Conservation (phyloP, 179 eudicot genomes). For the Beta macrorhiza region DNA sequence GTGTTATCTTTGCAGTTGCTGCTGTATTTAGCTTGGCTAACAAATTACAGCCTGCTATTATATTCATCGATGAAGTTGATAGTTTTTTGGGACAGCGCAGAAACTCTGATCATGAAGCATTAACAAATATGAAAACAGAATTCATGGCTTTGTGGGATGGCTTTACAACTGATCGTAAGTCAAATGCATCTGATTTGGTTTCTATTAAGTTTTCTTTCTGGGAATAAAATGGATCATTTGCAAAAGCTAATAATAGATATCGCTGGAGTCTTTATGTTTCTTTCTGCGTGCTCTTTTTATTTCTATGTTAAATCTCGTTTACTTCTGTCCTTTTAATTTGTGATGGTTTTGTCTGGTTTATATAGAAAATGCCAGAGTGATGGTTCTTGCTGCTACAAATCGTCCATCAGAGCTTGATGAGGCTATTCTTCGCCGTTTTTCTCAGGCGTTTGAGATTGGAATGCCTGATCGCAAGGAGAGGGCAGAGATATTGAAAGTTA, state of each 20-base stretch:
- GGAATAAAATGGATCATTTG: not conserved
- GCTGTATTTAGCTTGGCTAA: slow-evolving; percentile 92
- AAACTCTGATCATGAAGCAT: slow-evolving; percentile 77
- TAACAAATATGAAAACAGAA: slow-evolving; percentile 91
- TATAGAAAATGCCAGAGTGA: slow-evolving; percentile 85
- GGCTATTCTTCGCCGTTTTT: slow-evolving; percentile 88
- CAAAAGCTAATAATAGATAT: not conserved
- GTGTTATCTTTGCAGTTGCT: slow-evolving; percentile 56
- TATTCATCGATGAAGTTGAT: slow-evolving; percentile 92
- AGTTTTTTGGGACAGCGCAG: slow-evolving; percentile 93
- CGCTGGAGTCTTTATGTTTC: not conserved
- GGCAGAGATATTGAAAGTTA: slow-evolving; percentile 68
- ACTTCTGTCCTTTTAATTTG: not conserved
- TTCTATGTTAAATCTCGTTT: not conserved
- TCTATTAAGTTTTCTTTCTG: not conserved
- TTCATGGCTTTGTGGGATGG: slow-evolving; percentile 99
- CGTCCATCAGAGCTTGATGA: slow-evolving; percentile 97
- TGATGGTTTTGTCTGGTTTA: not conserved
- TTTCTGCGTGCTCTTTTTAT: not conserved
- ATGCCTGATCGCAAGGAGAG: slow-evolving; percentile 68
- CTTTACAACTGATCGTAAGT: slow-evolving; percentile 89
- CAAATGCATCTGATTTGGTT: not conserved
- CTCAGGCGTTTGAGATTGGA: slow-evolving; percentile 94
- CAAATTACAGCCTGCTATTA: slow-evolving; percentile 95
- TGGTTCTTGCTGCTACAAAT: slow-evolving; percentile 98